Percentiles rank a stretch among this genome's conserved stretches.
Conservation (phyloP, 2,329 filamentous ascomycete species). For the Fusarium continuum region DNA sequence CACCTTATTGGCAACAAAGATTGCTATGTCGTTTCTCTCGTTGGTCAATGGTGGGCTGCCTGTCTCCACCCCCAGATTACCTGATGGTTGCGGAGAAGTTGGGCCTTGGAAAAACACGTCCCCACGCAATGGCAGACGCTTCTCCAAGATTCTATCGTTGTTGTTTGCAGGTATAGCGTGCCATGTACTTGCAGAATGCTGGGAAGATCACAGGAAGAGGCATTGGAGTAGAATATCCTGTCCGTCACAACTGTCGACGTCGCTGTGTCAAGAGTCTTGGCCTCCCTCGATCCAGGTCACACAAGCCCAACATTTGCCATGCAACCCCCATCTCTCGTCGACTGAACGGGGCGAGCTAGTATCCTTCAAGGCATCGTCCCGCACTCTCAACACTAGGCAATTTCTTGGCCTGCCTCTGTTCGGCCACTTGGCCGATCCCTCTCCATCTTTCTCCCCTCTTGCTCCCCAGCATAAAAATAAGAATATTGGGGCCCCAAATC, state of each 20-base stretch:
- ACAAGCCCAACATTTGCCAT: not conserved
- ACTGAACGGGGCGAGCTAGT: constrained; percentile 2
- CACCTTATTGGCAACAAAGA: constrained; percentile 8
- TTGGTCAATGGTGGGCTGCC: not conserved
- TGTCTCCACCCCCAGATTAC: constrained; percentile 19
- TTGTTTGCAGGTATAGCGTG: not conserved
- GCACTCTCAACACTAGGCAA: not conserved
- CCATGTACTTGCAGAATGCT: not conserved
- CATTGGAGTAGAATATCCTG: not conserved
- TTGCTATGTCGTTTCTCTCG: not conserved
- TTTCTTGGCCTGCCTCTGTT: not conserved
- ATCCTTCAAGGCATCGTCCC: constrained; percentile 6
- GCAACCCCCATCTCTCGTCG: not conserved
- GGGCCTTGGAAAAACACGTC: not conserved
- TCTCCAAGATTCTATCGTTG: constrained; percentile 15
- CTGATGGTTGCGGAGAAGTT: constrained; percentile 18
- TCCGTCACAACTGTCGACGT: fast-evolving
- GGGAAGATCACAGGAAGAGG: fast-evolving
- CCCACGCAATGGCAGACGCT: not conserved
- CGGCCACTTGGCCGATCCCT: constrained; percentile 2
- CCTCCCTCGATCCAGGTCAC: not conserved
- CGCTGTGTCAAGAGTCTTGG: not conserved
- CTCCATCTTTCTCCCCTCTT: not conserved
- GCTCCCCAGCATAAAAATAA: constrained; percentile 11
- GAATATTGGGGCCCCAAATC: constrained; percentile 12